Percentiles rank a stretch among this genome's conserved stretches.
phyloP scores from a whole-genome alignment of 768 basidiomycete species.

The Leucosporidium creatinivorum region DNA sequence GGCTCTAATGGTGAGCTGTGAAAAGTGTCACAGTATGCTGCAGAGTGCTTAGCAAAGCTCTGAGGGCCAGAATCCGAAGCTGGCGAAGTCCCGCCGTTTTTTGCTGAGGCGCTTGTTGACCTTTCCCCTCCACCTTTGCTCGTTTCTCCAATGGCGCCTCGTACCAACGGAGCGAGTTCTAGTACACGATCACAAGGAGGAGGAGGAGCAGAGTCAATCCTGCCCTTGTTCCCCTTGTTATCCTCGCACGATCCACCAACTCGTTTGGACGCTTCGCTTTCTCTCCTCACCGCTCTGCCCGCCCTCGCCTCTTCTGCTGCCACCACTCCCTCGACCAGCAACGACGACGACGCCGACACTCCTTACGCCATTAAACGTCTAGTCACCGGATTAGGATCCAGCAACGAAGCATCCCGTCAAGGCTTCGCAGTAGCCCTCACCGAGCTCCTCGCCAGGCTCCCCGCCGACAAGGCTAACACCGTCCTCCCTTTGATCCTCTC shows the following conservation, averaged over 20 bases:
- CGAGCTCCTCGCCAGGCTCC: constrained; percentile 77
- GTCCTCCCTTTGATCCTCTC: constrained; percentile 68
- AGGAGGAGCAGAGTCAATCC: constrained; percentile 11
- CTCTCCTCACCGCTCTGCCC: constrained; percentile 11
- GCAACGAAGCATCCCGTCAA: constrained; percentile 82
- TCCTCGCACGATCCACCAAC: constrained; percentile 22
- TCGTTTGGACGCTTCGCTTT: constrained; percentile 17
- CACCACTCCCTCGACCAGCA: background rate
- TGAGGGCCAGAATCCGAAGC: too few species aligned
- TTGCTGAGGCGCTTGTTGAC: too few species aligned
- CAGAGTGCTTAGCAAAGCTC: too few species aligned
- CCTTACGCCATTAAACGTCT: constrained; percentile 83
- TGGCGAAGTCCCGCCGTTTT: too few species aligned
- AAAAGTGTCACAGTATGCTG: too few species aligned
- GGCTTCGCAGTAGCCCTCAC: constrained; percentile 95
- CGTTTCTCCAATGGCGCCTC: too few species aligned
- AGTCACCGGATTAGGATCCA: constrained; percentile 79
- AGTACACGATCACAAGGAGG: background rate
- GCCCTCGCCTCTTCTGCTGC: too few species aligned
- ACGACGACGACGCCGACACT: constrained; percentile 52
- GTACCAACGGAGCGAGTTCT: too few species aligned
- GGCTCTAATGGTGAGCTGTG: too few species aligned
- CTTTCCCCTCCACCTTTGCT: too few species aligned
- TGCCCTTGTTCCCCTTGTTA: constrained; percentile 32
- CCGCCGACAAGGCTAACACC: constrained; percentile 54